These are phyloP conservation scores for Geoglossum glabrum DNA, from an alignment of 495 filamentous ascomycete species.

Conservation along the genomic window DNA sequence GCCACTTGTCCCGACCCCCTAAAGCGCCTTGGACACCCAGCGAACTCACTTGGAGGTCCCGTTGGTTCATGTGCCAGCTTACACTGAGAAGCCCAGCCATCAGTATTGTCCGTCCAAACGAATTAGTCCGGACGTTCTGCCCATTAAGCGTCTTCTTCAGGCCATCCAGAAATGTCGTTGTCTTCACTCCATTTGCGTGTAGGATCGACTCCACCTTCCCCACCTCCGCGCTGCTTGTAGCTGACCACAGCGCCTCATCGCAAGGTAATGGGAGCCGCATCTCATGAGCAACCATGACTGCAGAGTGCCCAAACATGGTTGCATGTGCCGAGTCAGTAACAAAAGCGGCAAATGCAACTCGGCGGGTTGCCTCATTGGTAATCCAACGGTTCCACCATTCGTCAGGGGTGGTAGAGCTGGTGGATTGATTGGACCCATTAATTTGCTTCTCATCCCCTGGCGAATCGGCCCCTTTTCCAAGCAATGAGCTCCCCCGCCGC, in stretches of 20 bases:
- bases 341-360: conserved; percentile 87
- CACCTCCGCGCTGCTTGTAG: conserved; percentile 74
- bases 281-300: conserved; percentile 93
- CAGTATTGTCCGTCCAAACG: conserved; percentile 84
- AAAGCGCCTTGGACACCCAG: conserved; percentile 60
- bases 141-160: conserved; percentile 78
- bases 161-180: conserved; percentile 75
- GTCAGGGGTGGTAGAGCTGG: conserved; percentile 40
- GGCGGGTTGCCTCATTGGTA: conserved; percentile 73
- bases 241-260: conserved; percentile 86
- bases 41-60: conserved; percentile 83
- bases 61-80: conserved; percentile 94
- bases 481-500: conserved; percentile 78
- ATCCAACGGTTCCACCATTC: conserved; percentile 98
- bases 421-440: conserved; percentile 27
- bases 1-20: conserved; percentile 84
- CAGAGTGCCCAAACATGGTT: conserved; percentile 95
- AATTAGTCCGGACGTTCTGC: conserved; percentile 75
- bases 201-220: conserved; percentile 68
- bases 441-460: conserved; percentile 43
- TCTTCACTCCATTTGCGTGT: conserved; percentile 64
- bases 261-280: conserved; percentile 83
- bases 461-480: conserved; percentile 74
- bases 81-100: conserved; percentile 90
- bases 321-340: conserved; percentile 91